phyloP scores from a whole-genome alignment of 148 eudicot species.

The Rhododendron ferrugineum region DNA sequence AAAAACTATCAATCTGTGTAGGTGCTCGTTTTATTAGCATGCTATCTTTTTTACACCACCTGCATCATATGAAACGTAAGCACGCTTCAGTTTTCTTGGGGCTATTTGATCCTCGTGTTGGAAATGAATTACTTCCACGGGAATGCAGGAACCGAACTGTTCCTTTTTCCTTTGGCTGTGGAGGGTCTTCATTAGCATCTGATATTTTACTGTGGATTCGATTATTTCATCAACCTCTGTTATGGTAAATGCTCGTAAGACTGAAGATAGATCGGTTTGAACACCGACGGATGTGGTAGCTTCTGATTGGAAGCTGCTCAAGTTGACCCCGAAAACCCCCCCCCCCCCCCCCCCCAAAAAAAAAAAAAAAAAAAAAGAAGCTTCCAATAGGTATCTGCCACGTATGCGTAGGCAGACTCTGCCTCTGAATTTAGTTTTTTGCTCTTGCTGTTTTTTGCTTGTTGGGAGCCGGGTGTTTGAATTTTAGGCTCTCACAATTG shows the following conservation, averaged over 20 bases:
- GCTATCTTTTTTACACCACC: too few species aligned
- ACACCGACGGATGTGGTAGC: not conserved
- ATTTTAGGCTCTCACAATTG: too few species aligned
- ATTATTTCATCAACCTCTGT: not conserved
- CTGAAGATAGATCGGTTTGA: not conserved
- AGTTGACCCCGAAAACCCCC: not conserved
- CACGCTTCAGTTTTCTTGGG: not conserved
- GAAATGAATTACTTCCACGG: not conserved
- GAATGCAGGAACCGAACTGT: not conserved
- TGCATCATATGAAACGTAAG: not conserved
- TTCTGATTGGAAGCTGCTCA: not conserved
- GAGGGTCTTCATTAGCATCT: not conserved
- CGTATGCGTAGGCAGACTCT: too few species aligned
- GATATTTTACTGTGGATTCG: not conserved
- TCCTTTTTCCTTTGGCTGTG: not conserved
- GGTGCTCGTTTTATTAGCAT: not conserved
- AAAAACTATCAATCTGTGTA: not conserved
- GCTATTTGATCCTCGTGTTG: not conserved
- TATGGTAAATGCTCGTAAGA: not conserved
- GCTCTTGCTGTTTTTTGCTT: too few species aligned
- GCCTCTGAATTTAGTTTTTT: too few species aligned
- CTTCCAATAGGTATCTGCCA: too few species aligned
- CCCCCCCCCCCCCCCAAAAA: too few species aligned
- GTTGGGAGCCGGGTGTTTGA: too few species aligned
- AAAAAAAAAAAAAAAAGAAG: too few species aligned